phyloP scores from a whole-genome alignment of 2,329 filamentous ascomycete genomes.

The Bipolaris oryzae region DNA sequence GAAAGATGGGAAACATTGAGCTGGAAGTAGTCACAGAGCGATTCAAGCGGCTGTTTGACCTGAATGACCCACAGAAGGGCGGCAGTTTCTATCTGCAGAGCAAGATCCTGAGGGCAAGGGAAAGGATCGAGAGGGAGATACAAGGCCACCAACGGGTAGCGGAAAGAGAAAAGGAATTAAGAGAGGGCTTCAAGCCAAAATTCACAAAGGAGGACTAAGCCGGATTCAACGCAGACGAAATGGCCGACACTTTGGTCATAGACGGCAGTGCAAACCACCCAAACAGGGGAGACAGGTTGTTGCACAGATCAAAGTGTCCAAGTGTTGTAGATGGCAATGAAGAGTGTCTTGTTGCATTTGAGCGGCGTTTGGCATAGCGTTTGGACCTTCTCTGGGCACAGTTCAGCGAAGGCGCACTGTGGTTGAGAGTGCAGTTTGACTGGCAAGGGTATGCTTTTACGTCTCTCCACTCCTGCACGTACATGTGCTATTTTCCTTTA shows the following conservation, averaged over 20 bases:
- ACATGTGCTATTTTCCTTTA: slow-evolving; percentile 11
- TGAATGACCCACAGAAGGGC: slow-evolving; percentile 92
- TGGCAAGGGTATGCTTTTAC: slow-evolving; percentile 11
- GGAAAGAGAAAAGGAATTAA: slow-evolving; percentile 76
- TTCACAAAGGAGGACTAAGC: slow-evolving; percentile 75
- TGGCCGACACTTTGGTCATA: not conserved
- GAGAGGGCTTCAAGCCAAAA: slow-evolving; percentile 92
- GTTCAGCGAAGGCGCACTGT: slow-evolving; percentile 14
- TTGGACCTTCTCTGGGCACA: slow-evolving; percentile 14
- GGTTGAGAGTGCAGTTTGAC: slow-evolving; percentile 5
- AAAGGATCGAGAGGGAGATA: slow-evolving; percentile 88
- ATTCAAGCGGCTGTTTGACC: slow-evolving; percentile 94
- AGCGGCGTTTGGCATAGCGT: slow-evolving; percentile 35
- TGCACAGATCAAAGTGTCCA: not conserved
- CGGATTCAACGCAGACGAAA: not conserved
- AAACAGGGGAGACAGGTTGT: no score
- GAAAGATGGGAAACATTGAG: slow-evolving; percentile 76
- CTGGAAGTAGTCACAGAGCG: slow-evolving; percentile 79
- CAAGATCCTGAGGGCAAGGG: slow-evolving; percentile 89
- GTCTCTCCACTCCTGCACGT: slow-evolving; percentile 26
- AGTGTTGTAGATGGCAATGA: not conserved
- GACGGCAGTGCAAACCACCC: no score
- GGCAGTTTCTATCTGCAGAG: slow-evolving; percentile 98
- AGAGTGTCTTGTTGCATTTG: slow-evolving; percentile 23
- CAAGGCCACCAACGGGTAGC: slow-evolving; percentile 72